Conservation (phyloP, 2,329 filamentous ascomycete genomes). For the Diplodia scrobiculata region DNA sequence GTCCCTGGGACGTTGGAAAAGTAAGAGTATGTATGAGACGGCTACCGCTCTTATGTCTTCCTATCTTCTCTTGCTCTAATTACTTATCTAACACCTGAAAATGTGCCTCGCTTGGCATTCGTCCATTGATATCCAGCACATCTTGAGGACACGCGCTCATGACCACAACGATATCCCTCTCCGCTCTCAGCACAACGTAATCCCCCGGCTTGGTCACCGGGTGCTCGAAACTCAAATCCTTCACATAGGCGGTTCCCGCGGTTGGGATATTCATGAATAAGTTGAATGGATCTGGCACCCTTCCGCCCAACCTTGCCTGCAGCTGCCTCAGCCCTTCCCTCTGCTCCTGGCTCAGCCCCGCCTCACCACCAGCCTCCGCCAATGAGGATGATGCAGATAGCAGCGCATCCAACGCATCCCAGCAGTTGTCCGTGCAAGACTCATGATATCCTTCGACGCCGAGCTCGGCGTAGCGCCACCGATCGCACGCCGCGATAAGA, state of each 20-base stretch:
- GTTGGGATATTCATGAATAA: slow-evolving; percentile 20
- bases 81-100: slow-evolving; percentile 12
- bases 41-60: not conserved
- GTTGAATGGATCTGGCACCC: slow-evolving; percentile 14
- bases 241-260: not conserved
- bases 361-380: slow-evolving; percentile 39
- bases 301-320: slow-evolving; percentile 7
- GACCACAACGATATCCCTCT: slow-evolving; percentile 43
- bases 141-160: slow-evolving; percentile 46
- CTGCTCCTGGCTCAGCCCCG: slow-evolving; percentile 50
- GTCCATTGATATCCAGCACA: slow-evolving; percentile 30
- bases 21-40: not conserved
- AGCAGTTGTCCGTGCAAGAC: slow-evolving; percentile 49
- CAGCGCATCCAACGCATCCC: slow-evolving; percentile 15
- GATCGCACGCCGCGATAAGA: slow-evolving; percentile 53
- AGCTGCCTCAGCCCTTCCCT: slow-evolving; percentile 39
- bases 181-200: slow-evolving; percentile 42
- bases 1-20: not conserved
- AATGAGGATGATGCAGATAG: not conserved
- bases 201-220: slow-evolving; percentile 34
- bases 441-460: slow-evolving; percentile 49
- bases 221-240: slow-evolving; percentile 1
- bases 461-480: slow-evolving; percentile 47
- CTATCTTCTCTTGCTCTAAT: not conserved
- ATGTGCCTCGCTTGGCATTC: slow-evolving; percentile 11